A percentile compares a stretch with the other conserved stretches of the same genome.
These are phyloP conservation scores for Torulaspora globosa DNA, from an alignment of 1,139 yeast genomes.

Conservation along the genomic window DNA sequence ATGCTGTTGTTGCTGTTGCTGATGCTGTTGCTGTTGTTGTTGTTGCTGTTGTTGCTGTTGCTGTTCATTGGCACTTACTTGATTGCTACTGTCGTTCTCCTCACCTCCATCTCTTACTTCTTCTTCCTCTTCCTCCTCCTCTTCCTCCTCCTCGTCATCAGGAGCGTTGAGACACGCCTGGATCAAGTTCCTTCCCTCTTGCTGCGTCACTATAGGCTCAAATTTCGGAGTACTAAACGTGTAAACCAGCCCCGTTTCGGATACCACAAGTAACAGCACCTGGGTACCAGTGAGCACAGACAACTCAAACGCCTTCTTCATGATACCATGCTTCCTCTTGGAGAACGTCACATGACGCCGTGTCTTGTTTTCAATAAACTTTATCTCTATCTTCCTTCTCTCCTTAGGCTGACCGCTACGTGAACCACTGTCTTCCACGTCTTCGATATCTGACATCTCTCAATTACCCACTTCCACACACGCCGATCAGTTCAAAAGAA, in stretches of 20 bases:
- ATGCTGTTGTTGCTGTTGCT: conserved; percentile 9
- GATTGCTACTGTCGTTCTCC: conserved; percentile 15
- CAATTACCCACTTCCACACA: background rate
- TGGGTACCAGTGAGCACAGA: conserved; percentile 96
- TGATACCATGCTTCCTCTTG: conserved; percentile 96
- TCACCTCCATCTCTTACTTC: conserved; percentile 21
- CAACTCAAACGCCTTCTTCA: conserved; percentile 97
- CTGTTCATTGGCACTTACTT: conserved; percentile 1
- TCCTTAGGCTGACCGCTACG: conserved; percentile 42
- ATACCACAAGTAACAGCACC: conserved; percentile 85
- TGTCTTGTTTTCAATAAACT: conserved; percentile 94
- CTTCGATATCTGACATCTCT: conserved; percentile 17
- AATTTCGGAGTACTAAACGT: conserved; percentile 98
- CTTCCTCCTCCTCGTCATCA: conserved; percentile 48
- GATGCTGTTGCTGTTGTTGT: conserved; percentile 6
- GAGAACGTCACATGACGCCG: conserved; percentile 97
- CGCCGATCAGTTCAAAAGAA: background rate
- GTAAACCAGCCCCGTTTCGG: conserved; percentile 95
- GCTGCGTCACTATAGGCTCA: conserved; percentile 94
- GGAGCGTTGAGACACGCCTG: conserved; percentile 98
- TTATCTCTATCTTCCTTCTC: conserved; percentile 94
- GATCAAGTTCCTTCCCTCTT: conserved; percentile 93
- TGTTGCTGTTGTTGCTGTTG: conserved; percentile 9
- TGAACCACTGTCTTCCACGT: conserved; percentile 15
- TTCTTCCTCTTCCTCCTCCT: conserved; percentile 55